A percentile compares a stretch with the other conserved stretches of the same genome.
Conservation (phyloP, 371 early-diverging fungal genomes). For the Rhizopus microsporus region DNA sequence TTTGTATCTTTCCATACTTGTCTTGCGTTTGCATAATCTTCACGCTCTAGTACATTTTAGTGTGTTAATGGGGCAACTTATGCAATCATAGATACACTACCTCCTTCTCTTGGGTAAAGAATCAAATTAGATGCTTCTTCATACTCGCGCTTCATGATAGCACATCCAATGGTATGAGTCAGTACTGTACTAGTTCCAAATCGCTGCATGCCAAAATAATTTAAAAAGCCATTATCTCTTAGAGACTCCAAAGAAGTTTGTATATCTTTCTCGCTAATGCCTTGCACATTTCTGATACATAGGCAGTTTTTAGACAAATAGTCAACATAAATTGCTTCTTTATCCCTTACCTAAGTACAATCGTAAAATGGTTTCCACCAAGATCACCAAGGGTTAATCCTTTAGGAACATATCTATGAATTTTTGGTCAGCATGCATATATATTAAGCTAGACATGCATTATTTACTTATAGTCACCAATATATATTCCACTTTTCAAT, state of each 20-base stretch:
- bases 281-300: constrained; percentile 34
- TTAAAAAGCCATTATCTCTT: constrained; percentile 82
- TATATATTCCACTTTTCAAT: constrained; percentile 52
- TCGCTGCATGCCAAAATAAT: constrained; percentile 99
- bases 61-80: no score
- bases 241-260: constrained; percentile 64
- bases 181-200: constrained; percentile 90
- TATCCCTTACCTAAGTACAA: constrained; percentile 65
- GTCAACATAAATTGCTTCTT: not conserved
- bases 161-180: constrained; percentile 88
- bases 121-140: constrained; percentile 76
- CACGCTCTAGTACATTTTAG: constrained; percentile 43
- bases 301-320: not conserved
- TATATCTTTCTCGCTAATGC: constrained; percentile 46
- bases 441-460: not conserved
- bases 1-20: constrained; percentile 65
- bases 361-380: constrained; percentile 87
- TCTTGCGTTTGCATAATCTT: constrained; percentile 65
- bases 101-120: constrained; percentile 73
- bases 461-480: constrained; percentile 79
- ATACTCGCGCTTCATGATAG: constrained; percentile 79
- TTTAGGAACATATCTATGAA: constrained; percentile 54
- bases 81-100: constrained; percentile 27
- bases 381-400: constrained; percentile 84
- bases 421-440: not conserved